Evolutionary conservation across 2,329 filamentous ascomycete genomes (phyloP), one percentile per base, ranked within the genome.

Genomic region (Alternaria triticimaculans): DNA sequence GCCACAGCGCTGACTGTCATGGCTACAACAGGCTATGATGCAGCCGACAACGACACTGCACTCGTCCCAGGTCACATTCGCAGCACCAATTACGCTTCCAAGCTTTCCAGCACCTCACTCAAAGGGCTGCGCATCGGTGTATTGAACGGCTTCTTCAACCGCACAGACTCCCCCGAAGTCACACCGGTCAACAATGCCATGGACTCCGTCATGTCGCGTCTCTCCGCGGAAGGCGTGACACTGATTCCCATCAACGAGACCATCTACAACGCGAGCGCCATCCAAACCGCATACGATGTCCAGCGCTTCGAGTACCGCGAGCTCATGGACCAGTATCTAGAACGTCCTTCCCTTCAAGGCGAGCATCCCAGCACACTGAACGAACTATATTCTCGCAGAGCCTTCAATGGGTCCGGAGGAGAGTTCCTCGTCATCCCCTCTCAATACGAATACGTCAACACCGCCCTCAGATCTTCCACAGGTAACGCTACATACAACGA

Each of bases 241-340:
- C 68, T 89, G 3, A 69, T 89, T 15, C 81, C 84, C 30, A 84
- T 89, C 62, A 77, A 78, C 30, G 82, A 84, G 12, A 70, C 68
- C 5, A 68, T 81, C 12, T 89, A 88, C 72, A 85, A 90, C 67
- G 80, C 85, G 1, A 83, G 83, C 1, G 75, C 80, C 5, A 83
- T 91, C 5, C 73, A 73, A 55, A 71, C 80, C 3, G 76, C 76
- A 0, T 80, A 87, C 15, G 89, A 91, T 68, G 87, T 88, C 1
- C 89, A 92, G 69, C 82, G 82, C 10, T 88, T 82, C 71, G 89
- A 91, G 70, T 89, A 86, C 72, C 83, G 85, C 15, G 82, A 89
- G 70, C 72, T 79, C 21, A 82, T 90, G 67, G 81, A 89, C 62
- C 63, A 74, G 1, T 91, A 91, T 71, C 83, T 91, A 0, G 78